Evolutionary conservation across 441 rosid species (phyloP), one percentile per base, ranked within the genome.

Genomic region (Pelargonium citronellum): DNA sequence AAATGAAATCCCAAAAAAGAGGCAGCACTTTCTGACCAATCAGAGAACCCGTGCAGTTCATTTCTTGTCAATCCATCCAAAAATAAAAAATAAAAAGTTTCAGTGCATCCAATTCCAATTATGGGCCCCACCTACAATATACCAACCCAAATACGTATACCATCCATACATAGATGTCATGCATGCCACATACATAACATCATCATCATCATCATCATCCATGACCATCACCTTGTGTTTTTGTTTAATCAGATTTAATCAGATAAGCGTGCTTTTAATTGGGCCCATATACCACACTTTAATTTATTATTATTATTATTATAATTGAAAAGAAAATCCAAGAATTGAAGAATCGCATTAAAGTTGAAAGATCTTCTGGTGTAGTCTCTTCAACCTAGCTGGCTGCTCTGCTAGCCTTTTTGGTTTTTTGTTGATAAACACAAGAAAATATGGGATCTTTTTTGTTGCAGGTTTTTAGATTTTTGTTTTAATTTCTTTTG

Each of bases 31-130:
- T 51, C 57, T 51, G 57, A 51, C 17, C 57, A 51, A 51, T 4
- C 57, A 51, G 57, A 51, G 57, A 51, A 51, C 57, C 57, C 57
- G 57, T 51, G 57, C 57, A 51, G 57, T 51, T 51, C 57, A 51
- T 51, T 51, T 51, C 57, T 51, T 51, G 57, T 51, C 57, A 51
- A 12, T 13, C 16, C 7, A 17, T 9, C 55, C 55, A 22, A 22
- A 22, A 10, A 49, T 15, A 44, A 9, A 44, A 44, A 1, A 1
- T 0, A 27, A 27, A 27, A 27, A 24, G 27, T 24, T 27, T 27
- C 30, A 27, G 30, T 27, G 30, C 30, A 27, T 27, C 30, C 30
- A 27, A 27, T 27, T 27, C 30, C 30, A 27, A 27, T 27, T 27
- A 2, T 27, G 30, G 30, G 30, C 30, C 30, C 30, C 30, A 27